Conservation (phyloP, 2,329 filamentous ascomycete species). For the Cytospora leucostoma region DNA sequence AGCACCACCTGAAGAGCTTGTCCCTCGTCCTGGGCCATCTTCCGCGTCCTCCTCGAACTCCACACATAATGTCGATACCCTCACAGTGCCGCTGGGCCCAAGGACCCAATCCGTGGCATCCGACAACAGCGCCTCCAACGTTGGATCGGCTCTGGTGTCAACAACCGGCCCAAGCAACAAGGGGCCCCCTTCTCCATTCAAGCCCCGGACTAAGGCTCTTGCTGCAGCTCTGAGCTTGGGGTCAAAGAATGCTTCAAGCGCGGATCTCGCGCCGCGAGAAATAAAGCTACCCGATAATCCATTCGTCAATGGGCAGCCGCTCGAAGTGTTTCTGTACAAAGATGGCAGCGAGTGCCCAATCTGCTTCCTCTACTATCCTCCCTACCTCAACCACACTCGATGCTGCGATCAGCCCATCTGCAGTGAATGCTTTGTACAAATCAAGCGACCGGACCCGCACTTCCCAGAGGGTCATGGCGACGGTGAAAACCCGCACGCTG, state of each 20-base stretch:
- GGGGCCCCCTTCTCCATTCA: conserved; percentile 63
- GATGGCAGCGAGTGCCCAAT: conserved; percentile 89
- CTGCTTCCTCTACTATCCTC: conserved; percentile 94
- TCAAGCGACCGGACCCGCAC: conserved; percentile 91
- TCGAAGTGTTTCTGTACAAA: conserved; percentile 94
- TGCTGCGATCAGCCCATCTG: conserved; percentile 97
- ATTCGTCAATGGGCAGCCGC: conserved; percentile 88
- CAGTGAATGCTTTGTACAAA: conserved; percentile 98
- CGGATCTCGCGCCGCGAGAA: conserved; percentile 75
- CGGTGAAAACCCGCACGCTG: conserved; percentile 37
- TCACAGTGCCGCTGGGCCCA: conserved; percentile 78
- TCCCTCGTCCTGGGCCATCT: conserved; percentile 48
- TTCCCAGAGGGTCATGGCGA: conserved; percentile 75
- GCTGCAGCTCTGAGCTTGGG: conserved; percentile 74
- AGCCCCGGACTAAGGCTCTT: conserved; percentile 84
- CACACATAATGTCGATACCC: conserved; percentile 64
- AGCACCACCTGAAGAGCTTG: conserved; percentile 69
- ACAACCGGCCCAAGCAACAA: conserved; percentile 52
- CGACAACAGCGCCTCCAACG: conserved; percentile 64
- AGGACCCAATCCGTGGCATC: conserved; percentile 79
- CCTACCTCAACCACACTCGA: conserved; percentile 88
- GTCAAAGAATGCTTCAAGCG: conserved; percentile 71
- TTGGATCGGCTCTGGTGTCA: conserved; percentile 62
- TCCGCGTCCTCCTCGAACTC: conserved; percentile 52
- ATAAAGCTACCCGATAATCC: conserved; percentile 78